Base-by-base conservation (phyloP, 2,329 filamentous ascomycete genomes). In the Diaporthe helianthi region DNA sequence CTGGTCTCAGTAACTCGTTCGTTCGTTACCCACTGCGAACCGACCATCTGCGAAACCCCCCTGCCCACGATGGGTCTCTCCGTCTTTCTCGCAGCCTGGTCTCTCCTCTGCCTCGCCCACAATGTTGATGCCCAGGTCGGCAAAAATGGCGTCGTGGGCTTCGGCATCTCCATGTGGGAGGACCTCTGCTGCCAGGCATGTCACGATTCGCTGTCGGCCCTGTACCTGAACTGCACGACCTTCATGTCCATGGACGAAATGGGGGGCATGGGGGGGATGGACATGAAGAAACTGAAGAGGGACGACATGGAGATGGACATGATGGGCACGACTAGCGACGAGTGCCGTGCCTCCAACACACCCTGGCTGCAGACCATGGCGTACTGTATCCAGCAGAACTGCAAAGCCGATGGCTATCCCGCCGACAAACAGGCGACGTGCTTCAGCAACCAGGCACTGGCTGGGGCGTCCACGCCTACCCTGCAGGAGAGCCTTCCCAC, bases 171-270 rank as follows among this genome's bases (percentile, higher is more conserved):
- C 0, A n/a, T 63, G n/a, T 63, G 49, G 29, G n/a, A 63, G 29
- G 58, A 63, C 29, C 58, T 63, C 44, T 63, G 58, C 58, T 63
- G 58, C 44, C 58, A 63, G n/a, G n/a, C 58, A 49, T 63, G 58
- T 49, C 58, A 63, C 58, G 58, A 63, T 8, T 63, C 58, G 13
- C 58, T 63, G 29, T 63, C 58, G 13, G n/a, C 58, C 29, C 44
- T 63, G 2, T 63, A 12, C 13, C 44, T 63, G n/a, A 63, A 63
- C 15, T 63, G 58, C 44, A 63, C 58, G n/a, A 63, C 58, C 2
- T 49, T 63, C 58, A 49, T 49, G 58, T 49, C 58, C 58, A 26
- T 29, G 41, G 58, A 63, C 1, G 58, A 41, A 12, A 49, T 49
- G 58, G 29, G 26, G 13, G 58, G 58, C 10, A 63, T 63, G 58